Conservation (phyloP, 2,329 filamentous ascomycete genomes). For the Sclerotinia subarctica region DNA sequence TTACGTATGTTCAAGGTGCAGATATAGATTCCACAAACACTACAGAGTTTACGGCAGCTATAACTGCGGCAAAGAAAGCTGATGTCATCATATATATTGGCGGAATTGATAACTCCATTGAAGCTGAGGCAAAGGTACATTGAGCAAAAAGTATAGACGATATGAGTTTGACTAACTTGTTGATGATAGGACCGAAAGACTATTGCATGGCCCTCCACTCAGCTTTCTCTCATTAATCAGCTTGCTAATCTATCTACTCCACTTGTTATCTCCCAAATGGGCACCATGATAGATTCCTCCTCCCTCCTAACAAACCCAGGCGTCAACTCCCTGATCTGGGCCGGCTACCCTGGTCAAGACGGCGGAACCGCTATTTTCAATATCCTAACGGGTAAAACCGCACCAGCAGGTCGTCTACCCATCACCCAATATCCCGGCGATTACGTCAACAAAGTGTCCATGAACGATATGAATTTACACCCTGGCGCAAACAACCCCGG, state of each 20-base stretch:
- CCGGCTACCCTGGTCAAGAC: conserved; percentile 57
- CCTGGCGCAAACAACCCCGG: conserved; percentile 45
- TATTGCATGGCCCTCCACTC: conserved; percentile 51
- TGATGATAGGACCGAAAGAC: conserved; percentile 44
- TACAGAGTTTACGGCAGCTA: conserved; percentile 33
- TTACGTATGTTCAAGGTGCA: conserved; percentile 42
- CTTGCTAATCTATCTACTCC: conserved; percentile 48
- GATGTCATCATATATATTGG: conserved; percentile 54
- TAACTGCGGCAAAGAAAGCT: conserved; percentile 43
- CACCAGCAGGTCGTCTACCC: conserved; percentile 46
- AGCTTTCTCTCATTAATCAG: conserved; percentile 50
- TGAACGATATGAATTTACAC: conserved; percentile 56
- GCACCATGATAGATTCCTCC: conserved; percentile 51
- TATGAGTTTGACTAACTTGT: background rate
- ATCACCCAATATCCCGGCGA: conserved; percentile 53
- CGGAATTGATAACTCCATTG: conserved; percentile 52
- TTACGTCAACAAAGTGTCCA: conserved; percentile 51
- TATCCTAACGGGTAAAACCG: conserved; percentile 47
- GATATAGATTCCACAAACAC: conserved; percentile 39
- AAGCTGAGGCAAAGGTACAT: conserved; percentile 44
- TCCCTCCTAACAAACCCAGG: conserved; percentile 47
- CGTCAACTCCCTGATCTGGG: conserved; percentile 54
- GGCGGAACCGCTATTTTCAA: conserved; percentile 55
- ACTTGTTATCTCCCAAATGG: conserved; percentile 51
- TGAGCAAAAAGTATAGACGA: accelerated